Conservation (phyloP, 257 asterid genomes). For the Agastache rugosa region DNA sequence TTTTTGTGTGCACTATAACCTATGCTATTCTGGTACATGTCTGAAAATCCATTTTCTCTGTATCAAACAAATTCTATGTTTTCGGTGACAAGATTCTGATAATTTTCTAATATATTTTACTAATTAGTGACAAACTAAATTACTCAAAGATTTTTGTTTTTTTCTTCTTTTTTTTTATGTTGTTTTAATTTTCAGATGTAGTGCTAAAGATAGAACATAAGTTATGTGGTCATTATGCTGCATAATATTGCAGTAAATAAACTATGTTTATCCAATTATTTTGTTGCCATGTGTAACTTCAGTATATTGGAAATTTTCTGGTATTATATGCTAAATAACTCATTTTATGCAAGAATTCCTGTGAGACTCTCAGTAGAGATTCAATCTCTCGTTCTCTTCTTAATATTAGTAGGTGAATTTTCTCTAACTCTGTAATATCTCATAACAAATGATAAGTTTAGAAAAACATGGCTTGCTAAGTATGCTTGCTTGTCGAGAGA, state of each 20-base stretch:
- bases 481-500: constrained; percentile 4
- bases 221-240: neutral
- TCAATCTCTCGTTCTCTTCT: neutral
- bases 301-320: neutral
- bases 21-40: neutral
- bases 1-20: neutral
- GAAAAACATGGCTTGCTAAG: constrained; percentile 14
- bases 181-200: neutral
- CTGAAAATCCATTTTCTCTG: neutral
- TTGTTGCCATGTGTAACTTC: neutral
- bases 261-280: neutral
- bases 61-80: neutral
- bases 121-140: too few relatives aligned
- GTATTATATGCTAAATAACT: neutral
- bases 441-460: neutral
- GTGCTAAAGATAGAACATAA: neutral
- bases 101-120: too few relatives aligned
- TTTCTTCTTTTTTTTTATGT: too few relatives aligned
- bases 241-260: neutral
- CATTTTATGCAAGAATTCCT: neutral
- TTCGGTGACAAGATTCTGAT: neutral
- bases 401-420: neutral
- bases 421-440: neutral
- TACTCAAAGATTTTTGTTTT: too few relatives aligned
- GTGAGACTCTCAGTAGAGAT: neutral